phyloP scores from a whole-genome alignment of 306 rosid species.

The Hippophae gyantsensis region DNA sequence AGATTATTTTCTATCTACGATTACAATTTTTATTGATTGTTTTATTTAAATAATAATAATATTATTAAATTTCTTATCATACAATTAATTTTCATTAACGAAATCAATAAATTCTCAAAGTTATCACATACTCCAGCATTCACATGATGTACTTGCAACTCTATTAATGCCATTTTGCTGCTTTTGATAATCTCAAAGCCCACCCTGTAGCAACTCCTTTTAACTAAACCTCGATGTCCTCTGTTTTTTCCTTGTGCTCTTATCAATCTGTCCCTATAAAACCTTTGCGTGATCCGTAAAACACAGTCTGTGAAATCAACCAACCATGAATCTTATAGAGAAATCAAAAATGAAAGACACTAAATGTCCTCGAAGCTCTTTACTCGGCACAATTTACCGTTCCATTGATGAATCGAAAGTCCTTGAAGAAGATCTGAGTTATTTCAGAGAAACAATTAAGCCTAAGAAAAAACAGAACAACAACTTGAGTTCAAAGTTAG shows the following conservation, averaged over 20 bases:
- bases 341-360: conserved; percentile 11
- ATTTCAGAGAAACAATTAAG: conserved; percentile 6
- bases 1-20: too few relatives aligned
- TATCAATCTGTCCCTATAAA: conserved; percentile 12
- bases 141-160: conserved; percentile 36
- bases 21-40: too few relatives aligned
- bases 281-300: conserved; percentile 2
- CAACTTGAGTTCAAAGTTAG: neutral
- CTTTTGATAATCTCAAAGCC: conserved; percentile 42
- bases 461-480: conserved; percentile 24
- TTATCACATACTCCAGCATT: neutral
- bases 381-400: conserved; percentile 48
- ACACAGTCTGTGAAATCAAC: neutral
- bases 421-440: conserved; percentile 18
- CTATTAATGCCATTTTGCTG: conserved; percentile 27
- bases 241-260: conserved; percentile 13
- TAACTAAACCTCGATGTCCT: conserved; percentile 8
- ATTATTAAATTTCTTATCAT: too few relatives aligned
- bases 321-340: conserved; percentile 29
- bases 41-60: too few relatives aligned
- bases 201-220: conserved; percentile 45
- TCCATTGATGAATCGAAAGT: conserved; percentile 44
- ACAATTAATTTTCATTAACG: too few relatives aligned
- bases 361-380: conserved; percentile 40
- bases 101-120: too few relatives aligned